Evolutionary conservation across 2,329 filamentous ascomycete genomes (phyloP), one percentile per base, ranked within the genome.

Genomic region (Leptodontidium sp.): DNA sequence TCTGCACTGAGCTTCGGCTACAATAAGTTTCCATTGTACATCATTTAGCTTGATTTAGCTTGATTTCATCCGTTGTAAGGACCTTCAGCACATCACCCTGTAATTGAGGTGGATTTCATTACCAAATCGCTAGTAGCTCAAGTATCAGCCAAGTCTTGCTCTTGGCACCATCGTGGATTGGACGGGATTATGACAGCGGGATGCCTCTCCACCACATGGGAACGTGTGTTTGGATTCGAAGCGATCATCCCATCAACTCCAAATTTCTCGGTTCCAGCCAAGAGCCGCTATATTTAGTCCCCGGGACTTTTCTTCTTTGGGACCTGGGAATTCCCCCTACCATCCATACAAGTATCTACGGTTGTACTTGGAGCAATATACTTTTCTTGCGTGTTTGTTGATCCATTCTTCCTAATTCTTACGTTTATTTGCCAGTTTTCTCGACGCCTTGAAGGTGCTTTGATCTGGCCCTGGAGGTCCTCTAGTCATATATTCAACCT

Each of bases 81-180:
- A 24, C 1, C 14, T 17, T 43, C 38, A 47, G 35, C 38, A 35
- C 14, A 49, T 21, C 11, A 6, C 29, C 43, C 49, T 32, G 61
- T 9, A 2, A 24, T 58, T 58, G 15, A 40, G 53, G 32, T 58
- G 53, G 53, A 58, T 21, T 26, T 58, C 53, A 58, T 58, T 58
- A 58, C 53, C 32, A 35, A 58, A 58, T 53, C 50, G 50, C 24
- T 29, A 53, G 24, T 53, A 4, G 24, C 32, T 58, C 35, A 40
- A 21, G 53, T 58, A n/a, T 40, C 53, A 58, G 53, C 53, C 53
- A 58, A 58, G 53, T 4, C 32, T 14, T 9, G n/a, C 4, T n/a
- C 53, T 58, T 58, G 29, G 29, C 53, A 40, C 5, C 53, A 40
- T 58, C 53, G 32, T 58, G 32, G 35, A 58, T 58, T n/a, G 47